Evolutionary conservation across 2,329 filamentous ascomycete genomes (phyloP).

Genomic region (Blastomyces silverae): DNA sequence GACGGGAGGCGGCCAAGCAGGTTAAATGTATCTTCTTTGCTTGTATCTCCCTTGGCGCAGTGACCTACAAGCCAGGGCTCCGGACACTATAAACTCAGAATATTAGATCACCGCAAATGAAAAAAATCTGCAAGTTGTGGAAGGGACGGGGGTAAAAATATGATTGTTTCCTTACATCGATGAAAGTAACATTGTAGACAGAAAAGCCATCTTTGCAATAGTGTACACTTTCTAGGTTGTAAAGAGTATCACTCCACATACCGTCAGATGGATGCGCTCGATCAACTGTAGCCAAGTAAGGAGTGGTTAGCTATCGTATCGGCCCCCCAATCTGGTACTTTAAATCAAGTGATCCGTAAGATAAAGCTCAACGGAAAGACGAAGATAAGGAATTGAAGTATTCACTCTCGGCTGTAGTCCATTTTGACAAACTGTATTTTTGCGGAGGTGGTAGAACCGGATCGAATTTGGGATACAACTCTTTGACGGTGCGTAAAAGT

Average conservation of each 20-base stretch:
- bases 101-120: not conserved
- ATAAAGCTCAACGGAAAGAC: not conserved
- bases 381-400: not conserved
- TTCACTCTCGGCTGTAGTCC: not conserved
- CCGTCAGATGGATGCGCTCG: not conserved
- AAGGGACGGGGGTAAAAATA: not conserved
- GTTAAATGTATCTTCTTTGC: not conserved
- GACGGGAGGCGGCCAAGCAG: conserved; percentile 1
- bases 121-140: not conserved
- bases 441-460: not conserved
- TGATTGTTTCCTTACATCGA: not conserved
- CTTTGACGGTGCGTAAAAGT: not conserved
- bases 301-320: not conserved
- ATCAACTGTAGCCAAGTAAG: not conserved
- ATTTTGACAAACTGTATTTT: not conserved
- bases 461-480: not conserved
- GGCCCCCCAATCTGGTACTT: not conserved
- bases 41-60: not conserved
- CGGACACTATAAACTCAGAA: not conserved
- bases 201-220: not conserved
- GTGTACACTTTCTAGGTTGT: not conserved
- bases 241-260: not conserved
- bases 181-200: conserved; percentile 4
- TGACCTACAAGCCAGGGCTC: conserved; percentile 6
- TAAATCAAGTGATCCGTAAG: not conserved